A percentile compares a stretch with the other conserved stretches of the same genome.
Conservation (phyloP, 257 asterid genomes). For the Fraxinus quadrangulata region DNA sequence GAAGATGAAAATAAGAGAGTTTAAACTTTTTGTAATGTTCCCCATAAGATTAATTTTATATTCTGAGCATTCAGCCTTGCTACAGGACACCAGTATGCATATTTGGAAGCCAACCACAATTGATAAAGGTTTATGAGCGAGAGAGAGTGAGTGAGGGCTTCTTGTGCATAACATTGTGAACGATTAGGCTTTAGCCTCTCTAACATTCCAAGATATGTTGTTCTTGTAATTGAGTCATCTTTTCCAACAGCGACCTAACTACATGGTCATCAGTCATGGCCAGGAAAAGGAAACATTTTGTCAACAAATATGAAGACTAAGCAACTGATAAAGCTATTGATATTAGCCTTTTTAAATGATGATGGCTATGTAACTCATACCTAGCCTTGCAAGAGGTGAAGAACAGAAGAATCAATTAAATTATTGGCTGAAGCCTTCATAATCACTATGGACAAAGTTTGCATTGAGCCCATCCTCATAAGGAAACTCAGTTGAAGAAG, state of each 20-base stretch:
- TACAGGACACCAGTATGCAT: too few species aligned
- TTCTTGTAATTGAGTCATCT: conserved; percentile 86
- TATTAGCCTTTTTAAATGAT: neutral
- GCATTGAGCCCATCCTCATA: conserved; percentile 64
- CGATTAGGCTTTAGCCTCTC: conserved; percentile 62
- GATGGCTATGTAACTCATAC: conserved; percentile 28
- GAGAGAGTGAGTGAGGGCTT: neutral
- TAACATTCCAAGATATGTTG: conserved; percentile 83
- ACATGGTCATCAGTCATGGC: conserved; percentile 97
- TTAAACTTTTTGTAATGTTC: too few species aligned
- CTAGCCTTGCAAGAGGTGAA: conserved; percentile 94
- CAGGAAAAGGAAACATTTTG: conserved; percentile 36
- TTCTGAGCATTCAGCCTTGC: too few species aligned
- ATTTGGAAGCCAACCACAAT: too few species aligned
- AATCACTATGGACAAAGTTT: conserved; percentile 74
- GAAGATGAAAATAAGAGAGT: neutral
- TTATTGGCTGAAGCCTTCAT: conserved; percentile 81
- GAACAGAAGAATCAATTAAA: conserved; percentile 77
- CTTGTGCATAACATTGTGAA: neutral
- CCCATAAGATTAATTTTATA: too few species aligned
- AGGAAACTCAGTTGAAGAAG: too few species aligned
- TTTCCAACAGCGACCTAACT: conserved; percentile 88
- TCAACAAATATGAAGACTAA: conserved; percentile 23
- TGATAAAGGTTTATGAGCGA: neutral
- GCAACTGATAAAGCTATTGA: conserved; percentile 20